These are phyloP conservation scores for Acer campestre DNA, from an alignment of 345 rosid genomes.

Conservation along the genomic window DNA sequence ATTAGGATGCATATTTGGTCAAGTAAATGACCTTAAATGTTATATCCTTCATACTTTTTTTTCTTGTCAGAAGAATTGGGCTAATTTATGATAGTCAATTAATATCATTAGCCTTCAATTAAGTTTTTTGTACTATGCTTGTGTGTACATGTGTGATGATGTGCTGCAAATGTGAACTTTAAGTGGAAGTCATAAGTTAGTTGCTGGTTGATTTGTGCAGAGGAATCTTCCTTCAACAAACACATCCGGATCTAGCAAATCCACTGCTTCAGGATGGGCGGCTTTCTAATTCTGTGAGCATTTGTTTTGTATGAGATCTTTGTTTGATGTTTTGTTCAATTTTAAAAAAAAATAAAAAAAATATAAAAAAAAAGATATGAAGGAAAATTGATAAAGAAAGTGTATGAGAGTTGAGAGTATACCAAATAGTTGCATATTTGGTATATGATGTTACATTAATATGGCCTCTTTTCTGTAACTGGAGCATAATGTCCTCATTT, in stretches of 20 bases:
- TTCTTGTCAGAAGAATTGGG: not conserved
- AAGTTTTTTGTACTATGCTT: not conserved
- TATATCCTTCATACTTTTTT: not conserved
- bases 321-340: conserved; percentile 26
- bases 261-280: conserved; percentile 95
- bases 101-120: not conserved
- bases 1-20: not conserved
- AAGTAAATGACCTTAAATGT: not conserved
- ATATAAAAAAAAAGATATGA: not conserved
- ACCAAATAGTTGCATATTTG: conserved; percentile 21
- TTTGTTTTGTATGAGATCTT: conserved; percentile 22
- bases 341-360: conserved; percentile 19
- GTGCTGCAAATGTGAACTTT: not conserved
- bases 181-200: not conserved
- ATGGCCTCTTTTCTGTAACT: conserved; percentile 7
- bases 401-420: conserved; percentile 12
- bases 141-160: not conserved
- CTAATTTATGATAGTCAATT: not conserved
- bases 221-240: conserved; percentile 74
- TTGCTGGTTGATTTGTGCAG: conserved; percentile 48
- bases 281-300: conserved; percentile 60
- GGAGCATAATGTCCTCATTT: not conserved
- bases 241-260: conserved; percentile 54
- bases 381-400: conserved; percentile 19
- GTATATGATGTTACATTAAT: conserved; percentile 18